Percentiles rank a stretch among this genome's conserved stretches.
These are phyloP conservation scores for Ceratocystis destructans DNA, from an alignment of 2,329 filamentous ascomycete species.

Conservation along the genomic window DNA sequence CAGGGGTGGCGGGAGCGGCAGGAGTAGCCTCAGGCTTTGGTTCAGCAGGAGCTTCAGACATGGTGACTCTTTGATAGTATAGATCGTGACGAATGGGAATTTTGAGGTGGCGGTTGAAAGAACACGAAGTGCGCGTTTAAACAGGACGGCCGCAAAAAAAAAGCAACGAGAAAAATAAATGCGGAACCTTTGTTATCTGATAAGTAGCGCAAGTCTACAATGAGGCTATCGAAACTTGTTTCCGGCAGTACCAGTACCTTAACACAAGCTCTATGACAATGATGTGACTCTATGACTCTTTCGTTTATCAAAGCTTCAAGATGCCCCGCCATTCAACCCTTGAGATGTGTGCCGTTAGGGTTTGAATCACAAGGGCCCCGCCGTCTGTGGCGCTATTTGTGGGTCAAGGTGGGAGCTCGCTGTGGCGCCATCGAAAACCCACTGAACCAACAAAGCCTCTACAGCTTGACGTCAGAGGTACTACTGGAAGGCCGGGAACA, in stretches of 20 bases:
- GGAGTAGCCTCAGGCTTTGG: conserved; percentile 18
- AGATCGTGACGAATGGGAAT: not conserved
- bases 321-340: conserved; percentile 14
- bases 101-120: not conserved
- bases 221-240: not conserved
- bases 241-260: not conserved
- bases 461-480: too few relatives aligned
- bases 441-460: not conserved
- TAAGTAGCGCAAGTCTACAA: conserved; percentile 3
- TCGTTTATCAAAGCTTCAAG: not conserved
- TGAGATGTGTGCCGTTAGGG: not conserved
- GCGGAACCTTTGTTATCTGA: not conserved
- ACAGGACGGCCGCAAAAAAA: not conserved
- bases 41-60: conserved; percentile 27
- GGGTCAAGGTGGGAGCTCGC: not conserved
- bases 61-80: conserved; percentile 17
- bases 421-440: conserved; percentile 1
- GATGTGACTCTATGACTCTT: conserved; percentile 12
- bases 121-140: not conserved
- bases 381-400: conserved; percentile 2
- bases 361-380: not conserved
- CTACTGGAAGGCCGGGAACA: not conserved
- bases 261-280: not conserved
- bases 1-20: not conserved
- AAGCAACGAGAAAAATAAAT: not conserved